Conservation (phyloP, 2,329 filamentous ascomycete species). For the Monilinia fructigena region DNA sequence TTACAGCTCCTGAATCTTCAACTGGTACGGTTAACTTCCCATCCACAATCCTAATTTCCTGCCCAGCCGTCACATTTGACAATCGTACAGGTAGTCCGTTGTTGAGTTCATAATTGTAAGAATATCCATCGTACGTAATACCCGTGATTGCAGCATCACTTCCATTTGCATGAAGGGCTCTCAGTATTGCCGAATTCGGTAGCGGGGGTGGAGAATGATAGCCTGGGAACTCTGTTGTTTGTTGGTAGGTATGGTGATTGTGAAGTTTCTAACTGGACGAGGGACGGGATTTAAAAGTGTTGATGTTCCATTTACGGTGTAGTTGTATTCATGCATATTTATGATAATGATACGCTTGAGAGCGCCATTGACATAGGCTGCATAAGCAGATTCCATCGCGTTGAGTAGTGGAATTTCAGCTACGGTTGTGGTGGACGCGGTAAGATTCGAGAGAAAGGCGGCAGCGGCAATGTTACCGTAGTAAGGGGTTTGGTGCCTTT, state of each 20-base stretch:
- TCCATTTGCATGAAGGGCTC: conserved; percentile 58
- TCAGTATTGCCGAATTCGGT: conserved; percentile 40
- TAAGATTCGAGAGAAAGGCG: conserved; percentile 51
- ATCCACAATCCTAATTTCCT: conserved; percentile 43
- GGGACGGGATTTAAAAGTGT: conserved; percentile 34
- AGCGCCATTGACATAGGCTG: conserved; percentile 48
- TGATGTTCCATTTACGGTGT: conserved; percentile 47
- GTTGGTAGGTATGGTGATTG: conserved; percentile 42
- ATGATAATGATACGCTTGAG: conserved; percentile 53
- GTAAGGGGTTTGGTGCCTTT: conserved; percentile 63
- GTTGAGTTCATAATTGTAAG: conserved; percentile 60
- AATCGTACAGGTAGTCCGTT: conserved; percentile 53
- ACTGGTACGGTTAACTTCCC: conserved; percentile 45
- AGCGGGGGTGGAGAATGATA: conserved; percentile 24
- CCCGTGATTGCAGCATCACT: conserved; percentile 63
- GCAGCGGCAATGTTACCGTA: conserved; percentile 62
- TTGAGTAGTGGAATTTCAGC: conserved; percentile 47
- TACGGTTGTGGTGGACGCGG: conserved; percentile 44
- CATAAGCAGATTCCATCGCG: conserved; percentile 53
- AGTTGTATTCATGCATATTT: conserved; percentile 61
- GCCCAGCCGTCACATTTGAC: conserved; percentile 54
- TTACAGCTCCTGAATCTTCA: conserved; percentile 45
- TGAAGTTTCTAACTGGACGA: conserved; percentile 45
- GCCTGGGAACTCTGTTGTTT: conserved; percentile 9
- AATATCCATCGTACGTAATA: conserved; percentile 60